These are phyloP conservation scores for Nigrospora sphaerica DNA, from an alignment of 2,329 filamentous ascomycete genomes.

Conservation along the genomic window DNA sequence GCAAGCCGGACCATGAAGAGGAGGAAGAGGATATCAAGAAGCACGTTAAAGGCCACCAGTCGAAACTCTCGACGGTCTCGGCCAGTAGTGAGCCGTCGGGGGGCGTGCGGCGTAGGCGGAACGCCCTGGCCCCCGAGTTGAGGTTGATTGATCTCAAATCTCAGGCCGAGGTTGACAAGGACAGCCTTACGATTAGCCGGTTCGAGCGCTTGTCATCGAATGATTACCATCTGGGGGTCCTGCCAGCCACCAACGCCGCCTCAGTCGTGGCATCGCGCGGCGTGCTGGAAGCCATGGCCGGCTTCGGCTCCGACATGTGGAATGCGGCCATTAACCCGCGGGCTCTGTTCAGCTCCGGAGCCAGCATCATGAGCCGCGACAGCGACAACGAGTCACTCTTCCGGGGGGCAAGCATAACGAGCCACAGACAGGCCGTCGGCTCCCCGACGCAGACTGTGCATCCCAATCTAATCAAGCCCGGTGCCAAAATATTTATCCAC, in stretches of 20 bases:
- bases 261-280: constrained; percentile 59
- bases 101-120: constrained; percentile 64
- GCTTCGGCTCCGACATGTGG: constrained; percentile 71
- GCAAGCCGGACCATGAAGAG: constrained; percentile 65
- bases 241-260: constrained; percentile 67
- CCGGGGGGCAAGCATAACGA: constrained; percentile 32
- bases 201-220: constrained; percentile 80
- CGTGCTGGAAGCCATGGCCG: constrained; percentile 69
- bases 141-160: constrained; percentile 84
- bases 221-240: constrained; percentile 83
- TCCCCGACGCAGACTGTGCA: constrained; percentile 33
- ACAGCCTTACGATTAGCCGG: constrained; percentile 77
- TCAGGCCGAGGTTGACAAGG: constrained; percentile 81
- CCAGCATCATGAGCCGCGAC: constrained; percentile 61
- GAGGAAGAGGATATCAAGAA: constrained; percentile 35
- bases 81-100: constrained; percentile 53
- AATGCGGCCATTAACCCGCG: constrained; percentile 85
- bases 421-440: constrained; percentile 19
- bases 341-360: constrained; percentile 77
- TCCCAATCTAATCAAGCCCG: constrained; percentile 46
- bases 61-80: constrained; percentile 37
- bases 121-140: constrained; percentile 79
- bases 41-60: constrained; percentile 26
- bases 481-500: constrained; percentile 79
- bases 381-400: constrained; percentile 53